Conservation (phyloP, 768 basidiomycete genomes). For the Lactarius trivialis region DNA sequence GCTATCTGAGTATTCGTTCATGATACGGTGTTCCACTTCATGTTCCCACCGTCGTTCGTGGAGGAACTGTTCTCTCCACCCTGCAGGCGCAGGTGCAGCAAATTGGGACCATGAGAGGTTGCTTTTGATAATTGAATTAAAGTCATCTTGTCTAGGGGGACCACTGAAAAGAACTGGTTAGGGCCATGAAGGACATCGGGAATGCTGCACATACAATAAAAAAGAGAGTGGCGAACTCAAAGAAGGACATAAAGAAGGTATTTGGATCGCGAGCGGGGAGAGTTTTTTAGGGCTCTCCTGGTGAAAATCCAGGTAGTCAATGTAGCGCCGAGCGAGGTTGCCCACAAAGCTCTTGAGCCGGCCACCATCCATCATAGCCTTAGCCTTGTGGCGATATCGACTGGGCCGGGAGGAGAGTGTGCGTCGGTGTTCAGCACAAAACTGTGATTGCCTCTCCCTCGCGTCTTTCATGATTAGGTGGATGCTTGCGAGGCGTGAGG, state of each 20-base stretch:
- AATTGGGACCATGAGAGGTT: conserved; percentile 18
- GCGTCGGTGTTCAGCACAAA: conserved; percentile 7
- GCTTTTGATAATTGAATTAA: conserved; percentile 3
- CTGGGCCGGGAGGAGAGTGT: not conserved
- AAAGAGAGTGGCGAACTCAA: not conserved
- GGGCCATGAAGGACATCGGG: not conserved
- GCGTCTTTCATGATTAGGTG: conserved; percentile 6
- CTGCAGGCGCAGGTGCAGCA: conserved; percentile 13
- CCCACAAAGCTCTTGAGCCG: conserved; percentile 3
- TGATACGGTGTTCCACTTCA: conserved; percentile 1
- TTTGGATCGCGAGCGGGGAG: conserved; percentile 7
- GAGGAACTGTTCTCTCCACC: conserved; percentile 13
- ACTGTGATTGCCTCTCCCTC: conserved; percentile 16
- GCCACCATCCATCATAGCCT: conserved; percentile 8
- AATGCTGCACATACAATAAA: conserved; percentile 10
- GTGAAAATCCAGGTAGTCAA: conserved; percentile 15
- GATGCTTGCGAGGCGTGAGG: conserved; percentile 13
- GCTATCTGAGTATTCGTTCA: conserved; percentile 2
- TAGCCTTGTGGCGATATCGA: conserved; percentile 13
- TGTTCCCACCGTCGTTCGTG: conserved; percentile 10
- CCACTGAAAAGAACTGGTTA: not conserved
- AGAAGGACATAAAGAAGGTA: conserved; percentile 8
- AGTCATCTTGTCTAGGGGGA: conserved; percentile 12
- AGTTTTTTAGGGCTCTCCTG: conserved; percentile 3
- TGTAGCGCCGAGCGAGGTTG: conserved; percentile 6